Percentiles rank a stretch among this genome's conserved stretches.
Conservation (phyloP, 2,329 filamentous ascomycete species). For the Fusarium citri region DNA sequence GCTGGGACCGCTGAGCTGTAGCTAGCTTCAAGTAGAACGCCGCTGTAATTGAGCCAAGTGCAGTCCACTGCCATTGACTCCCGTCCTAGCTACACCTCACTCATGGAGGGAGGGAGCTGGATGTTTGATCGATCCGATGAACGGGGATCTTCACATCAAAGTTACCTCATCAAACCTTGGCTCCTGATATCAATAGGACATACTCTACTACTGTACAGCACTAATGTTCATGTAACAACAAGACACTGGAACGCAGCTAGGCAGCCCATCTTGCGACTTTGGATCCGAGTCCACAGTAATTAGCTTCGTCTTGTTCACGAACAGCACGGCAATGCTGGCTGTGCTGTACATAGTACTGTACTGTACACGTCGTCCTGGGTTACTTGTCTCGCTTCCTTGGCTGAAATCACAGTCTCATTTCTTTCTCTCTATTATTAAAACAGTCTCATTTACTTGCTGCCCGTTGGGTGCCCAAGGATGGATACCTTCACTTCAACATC, state of each 20-base stretch:
- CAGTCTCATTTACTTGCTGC: conserved; percentile 40
- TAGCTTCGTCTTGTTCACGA: conserved; percentile 20
- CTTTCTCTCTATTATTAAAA: conserved; percentile 18
- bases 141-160: background rate
- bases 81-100: background rate
- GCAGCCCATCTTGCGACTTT: conserved; percentile 23
- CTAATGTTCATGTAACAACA: conserved; percentile 10
- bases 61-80: background rate
- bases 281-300: conserved; percentile 11
- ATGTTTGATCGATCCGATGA: background rate
- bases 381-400: conserved; percentile 32
- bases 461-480: conserved; percentile 39
- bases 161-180: conserved; percentile 14
- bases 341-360: too few species aligned
- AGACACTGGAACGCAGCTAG: conserved; percentile 34
- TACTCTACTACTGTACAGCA: background rate
- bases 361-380: conserved; percentile 28
- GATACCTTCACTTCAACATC: conserved; percentile 31
- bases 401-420: conserved; percentile 39
- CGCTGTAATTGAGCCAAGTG: conserved; percentile 19
- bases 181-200: conserved; percentile 8
- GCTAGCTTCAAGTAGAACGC: conserved; percentile 22
- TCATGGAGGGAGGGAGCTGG: background rate
- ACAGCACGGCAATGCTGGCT: background rate
- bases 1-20: conserved; percentile 26